phyloP scores from a whole-genome alignment of 495 filamentous ascomycete species.

The Jackrogersella minutella region DNA sequence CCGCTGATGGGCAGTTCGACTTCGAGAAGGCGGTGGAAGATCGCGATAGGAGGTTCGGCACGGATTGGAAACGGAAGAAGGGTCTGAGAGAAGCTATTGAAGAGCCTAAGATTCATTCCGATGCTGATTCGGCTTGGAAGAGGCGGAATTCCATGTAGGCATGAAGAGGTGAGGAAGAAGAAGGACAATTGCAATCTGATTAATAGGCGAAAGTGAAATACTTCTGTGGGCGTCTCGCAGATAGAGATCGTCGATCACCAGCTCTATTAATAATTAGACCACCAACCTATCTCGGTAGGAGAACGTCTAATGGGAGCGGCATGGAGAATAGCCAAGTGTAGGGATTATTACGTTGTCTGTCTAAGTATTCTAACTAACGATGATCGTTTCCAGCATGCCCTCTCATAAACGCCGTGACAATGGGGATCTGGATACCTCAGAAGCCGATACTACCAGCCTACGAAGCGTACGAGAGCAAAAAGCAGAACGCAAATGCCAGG shows the following conservation, averaged over 20 bases:
- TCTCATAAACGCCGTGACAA: background rate
- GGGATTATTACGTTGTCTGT: conserved; percentile 6
- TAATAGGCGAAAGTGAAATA: no score
- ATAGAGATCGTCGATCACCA: background rate
- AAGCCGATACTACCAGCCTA: background rate
- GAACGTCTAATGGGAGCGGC: background rate
- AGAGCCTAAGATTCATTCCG: conserved; percentile 65
- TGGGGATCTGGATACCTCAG: background rate
- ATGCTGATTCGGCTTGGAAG: conserved; percentile 51
- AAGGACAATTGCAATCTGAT: background rate
- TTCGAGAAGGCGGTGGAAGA: conserved; percentile 67
- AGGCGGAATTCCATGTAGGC: conserved; percentile 37
- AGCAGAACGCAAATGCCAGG: conserved; percentile 1
- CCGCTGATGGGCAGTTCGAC: conserved; percentile 62
- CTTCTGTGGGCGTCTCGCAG: no score
- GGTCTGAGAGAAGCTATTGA: conserved; percentile 68
- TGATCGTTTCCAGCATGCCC: conserved; percentile 12
- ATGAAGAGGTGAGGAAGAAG: background rate
- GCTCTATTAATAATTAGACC: background rate
- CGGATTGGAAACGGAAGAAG: conserved; percentile 67
- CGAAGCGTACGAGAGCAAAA: background rate
- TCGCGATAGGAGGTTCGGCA: conserved; percentile 71
- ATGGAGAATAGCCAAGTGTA: conserved; percentile 7
- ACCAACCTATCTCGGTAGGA: background rate
- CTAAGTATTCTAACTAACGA: conserved; percentile 28